phyloP scores from a whole-genome alignment of 2,329 filamentous ascomycete species.

The Cladophialophora carrionii region DNA sequence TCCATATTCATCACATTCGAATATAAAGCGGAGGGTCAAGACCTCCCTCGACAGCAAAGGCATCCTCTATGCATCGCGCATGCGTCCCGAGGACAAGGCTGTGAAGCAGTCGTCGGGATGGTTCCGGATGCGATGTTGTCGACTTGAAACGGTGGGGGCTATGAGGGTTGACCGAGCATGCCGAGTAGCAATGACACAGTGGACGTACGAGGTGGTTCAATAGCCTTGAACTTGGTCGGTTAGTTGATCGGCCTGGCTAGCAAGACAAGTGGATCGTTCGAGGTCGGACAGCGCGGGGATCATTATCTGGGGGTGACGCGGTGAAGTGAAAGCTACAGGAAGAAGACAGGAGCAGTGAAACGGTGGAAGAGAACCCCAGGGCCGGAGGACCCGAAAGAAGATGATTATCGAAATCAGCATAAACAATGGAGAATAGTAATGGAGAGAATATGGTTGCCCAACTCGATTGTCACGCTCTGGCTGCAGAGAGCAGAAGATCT shows the following conservation, averaged over 20 bases:
- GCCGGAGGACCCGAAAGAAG: neutral
- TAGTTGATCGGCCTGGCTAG: neutral
- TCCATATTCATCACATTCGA: constrained; percentile 29
- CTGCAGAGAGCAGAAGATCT: neutral
- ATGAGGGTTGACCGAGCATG: neutral
- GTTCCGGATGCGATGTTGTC: neutral
- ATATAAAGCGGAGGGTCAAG: constrained; percentile 30
- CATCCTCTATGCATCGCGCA: constrained; percentile 30
- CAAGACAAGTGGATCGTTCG: constrained; percentile 10
- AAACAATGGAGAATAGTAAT: constrained; percentile 3
- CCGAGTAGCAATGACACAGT: neutral
- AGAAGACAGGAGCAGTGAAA: neutral
- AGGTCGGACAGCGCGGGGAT: constrained; percentile 11
- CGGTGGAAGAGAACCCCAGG: neutral
- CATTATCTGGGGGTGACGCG: constrained; percentile 6
- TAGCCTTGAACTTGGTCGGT: neutral
- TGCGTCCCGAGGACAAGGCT: constrained; percentile 4
- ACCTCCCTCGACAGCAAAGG: constrained; percentile 34
- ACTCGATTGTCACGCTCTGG: constrained; percentile 8
- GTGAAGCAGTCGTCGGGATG: neutral
- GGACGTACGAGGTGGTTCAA: neutral
- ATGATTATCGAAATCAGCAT: constrained; percentile 1
- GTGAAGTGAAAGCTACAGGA: neutral
- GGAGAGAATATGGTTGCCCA: constrained; percentile 6
- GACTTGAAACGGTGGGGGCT: neutral